These are phyloP conservation scores for Pestalotiopsis sp. DNA, from an alignment of 2,329 filamentous ascomycete genomes.

Conservation along the genomic window DNA sequence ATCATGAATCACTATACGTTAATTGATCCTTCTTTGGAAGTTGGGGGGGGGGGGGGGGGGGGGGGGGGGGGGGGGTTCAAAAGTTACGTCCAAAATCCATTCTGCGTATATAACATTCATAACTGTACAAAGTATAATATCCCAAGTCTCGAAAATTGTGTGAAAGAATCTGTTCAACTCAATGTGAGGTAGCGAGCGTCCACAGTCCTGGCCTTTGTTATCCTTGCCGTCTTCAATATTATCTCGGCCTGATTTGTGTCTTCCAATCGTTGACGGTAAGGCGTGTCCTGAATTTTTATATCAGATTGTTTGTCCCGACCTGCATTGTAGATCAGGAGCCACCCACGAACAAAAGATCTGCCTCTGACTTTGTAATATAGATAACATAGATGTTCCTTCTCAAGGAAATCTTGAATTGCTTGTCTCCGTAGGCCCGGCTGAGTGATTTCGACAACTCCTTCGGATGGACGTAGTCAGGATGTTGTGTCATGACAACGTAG, in stretches of 20 bases:
- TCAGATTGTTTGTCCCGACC: not conserved
- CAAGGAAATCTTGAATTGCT: not conserved
- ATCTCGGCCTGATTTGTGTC: not conserved
- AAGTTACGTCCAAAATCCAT: not conserved
- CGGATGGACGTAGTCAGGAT: slow-evolving; percentile 11
- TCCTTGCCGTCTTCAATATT: not conserved
- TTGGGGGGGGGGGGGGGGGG: too few species aligned
- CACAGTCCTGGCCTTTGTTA: not conserved
- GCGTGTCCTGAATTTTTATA: not conserved
- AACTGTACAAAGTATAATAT: too few species aligned
- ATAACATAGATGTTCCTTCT: not conserved
- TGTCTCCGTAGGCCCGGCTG: not conserved
- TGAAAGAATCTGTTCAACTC: not conserved
- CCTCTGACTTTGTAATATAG: not conserved
- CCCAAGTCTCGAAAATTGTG: not conserved
- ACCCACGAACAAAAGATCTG: not conserved
- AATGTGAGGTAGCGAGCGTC: not conserved
- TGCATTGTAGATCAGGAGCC: not conserved
- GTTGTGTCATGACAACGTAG: slow-evolving; percentile 6
- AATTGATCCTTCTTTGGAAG: too few species aligned
- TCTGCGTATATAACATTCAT: too few species aligned
- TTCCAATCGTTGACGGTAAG: not conserved
- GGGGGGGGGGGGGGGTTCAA: too few species aligned
- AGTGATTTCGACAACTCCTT: not conserved
- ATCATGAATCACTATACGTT: not conserved